Percentiles rank a stretch among this genome's conserved stretches.
These are phyloP conservation scores for Plasmodium ovale DNA, from an alignment of 169 alveolate genomes.

Conservation along the genomic window DNA sequence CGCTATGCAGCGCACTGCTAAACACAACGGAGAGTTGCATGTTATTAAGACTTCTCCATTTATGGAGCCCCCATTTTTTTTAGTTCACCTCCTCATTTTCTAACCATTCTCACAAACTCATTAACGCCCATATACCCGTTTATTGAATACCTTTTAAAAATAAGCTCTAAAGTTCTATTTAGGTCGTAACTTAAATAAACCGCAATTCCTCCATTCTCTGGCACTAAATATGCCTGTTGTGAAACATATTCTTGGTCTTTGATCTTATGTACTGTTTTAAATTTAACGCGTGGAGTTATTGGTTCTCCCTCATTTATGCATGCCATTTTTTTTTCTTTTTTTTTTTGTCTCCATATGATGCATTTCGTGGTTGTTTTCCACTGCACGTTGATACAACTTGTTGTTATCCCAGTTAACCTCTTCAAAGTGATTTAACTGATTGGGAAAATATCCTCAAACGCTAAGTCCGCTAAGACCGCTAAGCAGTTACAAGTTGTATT, in stretches of 20 bases:
- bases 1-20: too few species aligned
- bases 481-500: too few species aligned
- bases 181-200: slow-evolving; percentile 61
- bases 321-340: slow-evolving; percentile 37
- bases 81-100: too few species aligned
- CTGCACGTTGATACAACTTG: too few species aligned
- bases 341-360: not conserved
- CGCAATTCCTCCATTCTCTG: slow-evolving; percentile 59
- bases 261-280: slow-evolving; percentile 40
- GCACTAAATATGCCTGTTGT: slow-evolving; percentile 69
- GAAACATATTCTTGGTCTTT: slow-evolving; percentile 43
- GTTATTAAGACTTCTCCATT: too few species aligned
- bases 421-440: not conserved
- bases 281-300: slow-evolving; percentile 44
- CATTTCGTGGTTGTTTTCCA: not conserved
- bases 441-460: too few species aligned
- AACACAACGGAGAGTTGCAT: too few species aligned
- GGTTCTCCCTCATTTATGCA: slow-evolving; percentile 50
- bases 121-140: slow-evolving; percentile 65
- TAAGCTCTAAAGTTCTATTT: slow-evolving; percentile 44
- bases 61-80: too few species aligned
- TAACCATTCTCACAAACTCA: slow-evolving; percentile 54
- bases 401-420: too few species aligned
- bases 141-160: slow-evolving; percentile 51
- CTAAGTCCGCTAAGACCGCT: too few species aligned